Base-by-base conservation (phyloP, 768 basidiomycete genomes). In the Guyanaporus albipodus region DNA sequence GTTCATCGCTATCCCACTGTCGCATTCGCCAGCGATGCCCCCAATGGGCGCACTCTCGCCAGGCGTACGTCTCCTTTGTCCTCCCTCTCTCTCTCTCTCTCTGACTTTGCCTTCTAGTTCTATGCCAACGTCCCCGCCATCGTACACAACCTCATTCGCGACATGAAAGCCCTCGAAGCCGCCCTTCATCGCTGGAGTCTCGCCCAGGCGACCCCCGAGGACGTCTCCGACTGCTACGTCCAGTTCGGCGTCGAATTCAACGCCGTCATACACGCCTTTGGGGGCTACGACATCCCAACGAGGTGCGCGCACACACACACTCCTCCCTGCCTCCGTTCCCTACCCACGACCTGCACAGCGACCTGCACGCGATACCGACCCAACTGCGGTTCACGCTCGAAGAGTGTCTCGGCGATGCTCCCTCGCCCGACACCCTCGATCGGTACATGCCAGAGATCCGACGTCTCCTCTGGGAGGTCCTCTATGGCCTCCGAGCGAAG, bases 191-290 rank as follows among this genome's bases (percentile, higher is more conserved):
- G 76, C 49, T 94, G 92, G 91, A 78, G 82, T 39, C 51, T 67
- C 1, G 70, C 74, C 4, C 70, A 76, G 36, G 80, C 80, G 1
- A 67, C 75, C 2, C 85, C 91, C 43, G 70, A 67, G 12, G 73
- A 90, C 59, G 91, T 98, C 58, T 91, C 87, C 73, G 83, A 95
- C 64, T 78, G 88, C 43, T 98, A 92, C 64, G 88, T 98, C 44
- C 78, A 82, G 56, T 78, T 96, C 14, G 92, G 91, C 35, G 86
- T 87, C 59, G 86, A 93, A 55, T 94, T 96, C 72, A 92, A 93
- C 65, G 68, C 75, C 3, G 84, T 84, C 33, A 78, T 90, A 18
- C 73, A 68, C 31, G 88, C 91, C 0, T 96, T 98, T 60, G 75
- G 78, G 9, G 70, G 73, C 27, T 79, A 85, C 55, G 74, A 78